These are phyloP conservation scores for Trametes sanguinea DNA, from an alignment of 768 basidiomycete species.

Conservation along the genomic window DNA sequence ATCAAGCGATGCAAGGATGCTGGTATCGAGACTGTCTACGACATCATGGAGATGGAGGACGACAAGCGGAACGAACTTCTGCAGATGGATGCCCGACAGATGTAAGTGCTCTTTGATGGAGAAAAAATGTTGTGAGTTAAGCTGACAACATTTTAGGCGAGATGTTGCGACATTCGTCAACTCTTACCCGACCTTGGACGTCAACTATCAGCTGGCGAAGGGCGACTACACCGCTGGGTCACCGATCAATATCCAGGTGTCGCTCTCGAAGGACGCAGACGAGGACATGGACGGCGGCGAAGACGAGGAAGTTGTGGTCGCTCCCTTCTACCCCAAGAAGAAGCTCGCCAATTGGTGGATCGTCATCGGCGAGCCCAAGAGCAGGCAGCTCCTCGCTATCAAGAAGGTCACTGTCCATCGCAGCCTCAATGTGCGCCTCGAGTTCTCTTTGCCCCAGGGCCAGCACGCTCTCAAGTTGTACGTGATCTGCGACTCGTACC, in stretches of 20 bases:
- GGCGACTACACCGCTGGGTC: conserved; percentile 85
- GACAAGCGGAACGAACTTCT: conserved; percentile 79
- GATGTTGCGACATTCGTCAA: conserved; percentile 96
- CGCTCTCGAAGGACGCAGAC: conserved; percentile 72
- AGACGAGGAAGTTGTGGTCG: conserved; percentile 82
- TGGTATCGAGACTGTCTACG: conserved; percentile 88
- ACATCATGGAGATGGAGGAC: conserved; percentile 98
- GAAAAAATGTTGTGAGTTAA: background rate
- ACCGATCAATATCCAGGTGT: conserved; percentile 80
- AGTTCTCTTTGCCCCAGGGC: conserved; percentile 87
- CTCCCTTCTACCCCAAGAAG: conserved; percentile 87
- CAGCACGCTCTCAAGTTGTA: conserved; percentile 80
- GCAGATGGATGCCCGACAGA: conserved; percentile 82
- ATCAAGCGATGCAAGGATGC: conserved; percentile 83
- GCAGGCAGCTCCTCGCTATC: conserved; percentile 82
- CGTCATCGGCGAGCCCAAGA: conserved; percentile 82
- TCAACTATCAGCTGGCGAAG: conserved; percentile 81
- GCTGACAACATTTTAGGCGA: conserved; percentile 54
- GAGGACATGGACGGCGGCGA: conserved; percentile 59
- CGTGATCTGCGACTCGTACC: conserved; percentile 91
- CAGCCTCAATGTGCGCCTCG: conserved; percentile 79
- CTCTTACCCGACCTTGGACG: conserved; percentile 95
- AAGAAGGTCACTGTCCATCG: conserved; percentile 84
- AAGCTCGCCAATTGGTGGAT: conserved; percentile 99
- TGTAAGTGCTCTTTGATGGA: conserved; percentile 54